Base-by-base conservation (phyloP, 2,329 filamentous ascomycete genomes). In the Calonectria crousiana region DNA sequence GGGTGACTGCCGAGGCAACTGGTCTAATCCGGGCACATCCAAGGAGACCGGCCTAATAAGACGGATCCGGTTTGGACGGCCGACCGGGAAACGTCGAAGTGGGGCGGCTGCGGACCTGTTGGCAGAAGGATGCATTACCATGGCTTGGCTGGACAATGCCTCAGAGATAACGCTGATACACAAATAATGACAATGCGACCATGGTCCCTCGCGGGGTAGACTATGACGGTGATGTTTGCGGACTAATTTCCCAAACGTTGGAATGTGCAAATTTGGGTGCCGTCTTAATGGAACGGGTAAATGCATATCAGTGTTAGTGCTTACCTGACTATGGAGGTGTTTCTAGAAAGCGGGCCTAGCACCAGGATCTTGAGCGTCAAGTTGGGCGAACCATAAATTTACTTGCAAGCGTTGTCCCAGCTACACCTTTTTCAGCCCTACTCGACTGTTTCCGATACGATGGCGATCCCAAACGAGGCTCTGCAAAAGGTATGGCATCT, bases 391-490 rank as follows among this genome's bases (percentile, higher is more conserved):
- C 56, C 56, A 62, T 62, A 62, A 62, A 62, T 30, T 41, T 41
- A 62, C 56, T 41, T 62, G 56, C 56, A 41, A 62, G 56, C 56
- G 41, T 62, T 62, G 38, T 62, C 56, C 41, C 56, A 41, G 34
- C 32, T 62, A 32, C 32, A 62, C 23, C 23, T 16, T 58, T 34
- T 41, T 34, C 34, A 65, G 28, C 36, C 28, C 69, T 30, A 41
- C 34, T 44, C 56, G 14, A 62, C n/a, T 62, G 60, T 18, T 52
- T 36, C n/a, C 51, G 64, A 73, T 81, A 90, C 81, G 67, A 98
- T 98, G 96, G 95, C 96, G 69, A 97, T 98, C 80, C 93, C 96
- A 69, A 98, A 97, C 82, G 95, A 98, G 87, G 95, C 96, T 73
- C 89, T 98, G 77, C 95, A 98, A 84, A 98, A 98, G 93, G 96